Percentiles rank a stretch among this genome's conserved stretches.
Evolutionary conservation across 1,284 basidiomycete species (phyloP).

Genomic region (Cerioporus squamosus): DNA sequence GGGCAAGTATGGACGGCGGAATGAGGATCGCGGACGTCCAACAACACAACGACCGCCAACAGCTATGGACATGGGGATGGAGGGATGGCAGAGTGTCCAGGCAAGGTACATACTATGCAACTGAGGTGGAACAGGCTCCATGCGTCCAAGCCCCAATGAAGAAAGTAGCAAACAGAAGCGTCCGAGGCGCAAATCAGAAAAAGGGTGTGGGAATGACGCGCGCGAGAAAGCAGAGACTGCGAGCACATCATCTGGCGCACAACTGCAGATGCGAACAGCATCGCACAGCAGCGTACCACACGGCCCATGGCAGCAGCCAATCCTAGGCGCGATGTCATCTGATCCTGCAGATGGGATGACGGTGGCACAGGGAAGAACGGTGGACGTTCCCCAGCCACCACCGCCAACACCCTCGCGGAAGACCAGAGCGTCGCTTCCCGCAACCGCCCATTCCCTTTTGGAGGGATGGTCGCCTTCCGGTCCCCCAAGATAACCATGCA

Average conservation of each 20-base stretch:
- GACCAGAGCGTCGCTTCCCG: slow-evolving; percentile 9
- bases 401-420: background rate
- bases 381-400: slow-evolving; percentile 5
- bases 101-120: slow-evolving; percentile 15
- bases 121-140: slow-evolving; percentile 13
- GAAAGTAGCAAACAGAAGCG: slow-evolving; percentile 15
- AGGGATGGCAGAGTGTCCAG: slow-evolving; percentile 14
- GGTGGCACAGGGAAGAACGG: background rate
- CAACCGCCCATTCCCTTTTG: slow-evolving; percentile 13
- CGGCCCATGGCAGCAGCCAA: slow-evolving; percentile 10
- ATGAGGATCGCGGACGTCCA: slow-evolving; percentile 5
- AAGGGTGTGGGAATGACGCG: slow-evolving; percentile 8
- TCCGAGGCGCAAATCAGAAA: slow-evolving; percentile 23
- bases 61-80: slow-evolving; percentile 10
- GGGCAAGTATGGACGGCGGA: background rate
- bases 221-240: slow-evolving; percentile 3
- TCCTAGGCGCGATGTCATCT: slow-evolving; percentile 15
- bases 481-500: background rate
- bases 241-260: slow-evolving; percentile 13
- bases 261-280: slow-evolving; percentile 14
- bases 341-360: slow-evolving; percentile 11
- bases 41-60: slow-evolving; percentile 19
- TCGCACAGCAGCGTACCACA: slow-evolving; percentile 15
- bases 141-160: slow-evolving; percentile 8
- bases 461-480: slow-evolving; percentile 3